Percentiles rank a stretch among this genome's conserved stretches.
Evolutionary conservation across 1,284 basidiomycete species (phyloP).

Genomic region (Rhodotorula sp.): DNA sequence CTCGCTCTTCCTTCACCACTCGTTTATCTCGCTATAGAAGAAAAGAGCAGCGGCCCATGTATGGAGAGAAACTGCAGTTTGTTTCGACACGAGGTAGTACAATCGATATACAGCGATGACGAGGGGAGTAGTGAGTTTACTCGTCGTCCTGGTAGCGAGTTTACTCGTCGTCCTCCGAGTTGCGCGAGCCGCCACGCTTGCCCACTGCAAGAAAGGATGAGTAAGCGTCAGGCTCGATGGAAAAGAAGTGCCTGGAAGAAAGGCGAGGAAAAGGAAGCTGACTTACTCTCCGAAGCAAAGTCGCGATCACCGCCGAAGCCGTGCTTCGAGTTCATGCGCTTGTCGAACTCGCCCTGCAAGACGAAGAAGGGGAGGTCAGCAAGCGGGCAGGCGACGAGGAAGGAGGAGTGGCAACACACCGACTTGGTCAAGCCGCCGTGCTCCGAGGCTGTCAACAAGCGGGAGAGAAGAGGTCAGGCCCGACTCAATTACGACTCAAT

Average conservation of each 20-base stretch:
- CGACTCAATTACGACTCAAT: too few species aligned
- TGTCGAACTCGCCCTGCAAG: slow-evolving; percentile 10
- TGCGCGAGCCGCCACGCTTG: slow-evolving; percentile 9
- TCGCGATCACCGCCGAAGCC: slow-evolving; percentile 41
- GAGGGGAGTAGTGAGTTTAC: background rate
- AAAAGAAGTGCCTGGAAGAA: background rate
- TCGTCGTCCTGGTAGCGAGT: background rate
- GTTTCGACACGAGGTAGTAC: background rate
- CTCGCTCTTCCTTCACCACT: too few species aligned
- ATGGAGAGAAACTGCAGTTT: too few species aligned
- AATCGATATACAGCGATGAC: background rate
- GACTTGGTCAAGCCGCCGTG: slow-evolving; percentile 23
- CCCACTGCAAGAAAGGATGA: background rate
- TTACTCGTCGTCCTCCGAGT: slow-evolving; percentile 1
- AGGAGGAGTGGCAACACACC: background rate
- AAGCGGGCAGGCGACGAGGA: background rate
- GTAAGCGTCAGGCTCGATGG: background rate
- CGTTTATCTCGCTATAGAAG: too few species aligned
- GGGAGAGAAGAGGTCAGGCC: background rate
- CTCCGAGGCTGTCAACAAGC: slow-evolving; percentile 8
- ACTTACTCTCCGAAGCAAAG: slow-evolving; percentile 26
- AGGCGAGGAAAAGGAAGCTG: background rate
- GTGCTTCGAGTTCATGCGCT: slow-evolving; percentile 29
- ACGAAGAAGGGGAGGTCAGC: background rate
- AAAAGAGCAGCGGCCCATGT: too few species aligned